Percentiles rank a stretch among this genome's conserved stretches.
phyloP scores from a whole-genome alignment of 208 protist genomes.

The Tritrichomonas foetus region DNA sequence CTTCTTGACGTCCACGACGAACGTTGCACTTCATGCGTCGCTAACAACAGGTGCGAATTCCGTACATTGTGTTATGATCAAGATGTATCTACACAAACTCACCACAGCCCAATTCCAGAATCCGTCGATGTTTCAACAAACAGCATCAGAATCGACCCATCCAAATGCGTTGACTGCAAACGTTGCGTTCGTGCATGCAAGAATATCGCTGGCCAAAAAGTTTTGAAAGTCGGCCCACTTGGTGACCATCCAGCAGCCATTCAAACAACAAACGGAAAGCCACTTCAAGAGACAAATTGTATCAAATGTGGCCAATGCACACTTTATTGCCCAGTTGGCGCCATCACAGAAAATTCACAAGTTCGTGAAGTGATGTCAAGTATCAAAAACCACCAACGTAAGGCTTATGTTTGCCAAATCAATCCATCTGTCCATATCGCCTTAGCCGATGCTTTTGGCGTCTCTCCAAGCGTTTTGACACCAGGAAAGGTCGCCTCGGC shows the following conservation, averaged over 20 bases:
- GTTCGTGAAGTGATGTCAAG: conserved; percentile 31
- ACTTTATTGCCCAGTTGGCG: conserved; percentile 54
- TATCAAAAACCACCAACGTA: conserved; percentile 34
- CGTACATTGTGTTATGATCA: background rate
- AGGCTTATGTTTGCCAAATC: conserved; percentile 47
- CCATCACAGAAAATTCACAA: conserved; percentile 51
- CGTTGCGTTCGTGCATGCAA: conserved; percentile 54
- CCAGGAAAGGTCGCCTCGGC: conserved; percentile 48
- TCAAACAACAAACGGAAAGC: background rate
- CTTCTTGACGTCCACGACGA: background rate
- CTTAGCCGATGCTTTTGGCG: conserved; percentile 53
- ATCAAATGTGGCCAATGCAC: conserved; percentile 63
- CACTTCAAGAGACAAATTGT: conserved; percentile 50
- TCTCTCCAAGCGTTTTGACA: conserved; percentile 47
- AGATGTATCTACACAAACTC: background rate
- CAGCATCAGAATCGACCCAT: conserved; percentile 42
- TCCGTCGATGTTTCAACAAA: conserved; percentile 19
- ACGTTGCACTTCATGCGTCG: background rate
- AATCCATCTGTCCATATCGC: conserved; percentile 51
- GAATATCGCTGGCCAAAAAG: background rate
- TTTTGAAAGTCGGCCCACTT: background rate
- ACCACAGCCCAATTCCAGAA: background rate
- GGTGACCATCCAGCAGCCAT: background rate
- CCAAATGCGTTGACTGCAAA: conserved; percentile 54
- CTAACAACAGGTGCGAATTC: background rate